Evolutionary conservation across 768 basidiomycete species (phyloP).

Genomic region (Leccinum aurantiacum): DNA sequence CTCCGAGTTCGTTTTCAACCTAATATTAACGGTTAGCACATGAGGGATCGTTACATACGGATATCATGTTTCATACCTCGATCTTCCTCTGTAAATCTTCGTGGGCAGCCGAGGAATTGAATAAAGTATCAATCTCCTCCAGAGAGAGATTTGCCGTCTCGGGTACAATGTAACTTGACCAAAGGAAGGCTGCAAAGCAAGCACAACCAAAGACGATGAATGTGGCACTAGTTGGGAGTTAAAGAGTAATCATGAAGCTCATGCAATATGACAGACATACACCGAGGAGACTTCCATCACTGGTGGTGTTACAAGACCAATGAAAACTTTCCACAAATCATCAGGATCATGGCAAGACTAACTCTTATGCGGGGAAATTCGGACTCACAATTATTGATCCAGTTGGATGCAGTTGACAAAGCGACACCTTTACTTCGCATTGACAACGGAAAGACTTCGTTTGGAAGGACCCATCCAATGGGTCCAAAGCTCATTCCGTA

Average conservation of each 20-base stretch:
- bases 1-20: constrained; percentile 59
- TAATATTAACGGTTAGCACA: constrained; percentile 22
- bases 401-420: constrained; percentile 81
- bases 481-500: constrained; percentile 81
- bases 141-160: constrained; percentile 77
- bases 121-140: constrained; percentile 74
- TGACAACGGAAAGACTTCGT: constrained; percentile 79
- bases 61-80: constrained; percentile 41
- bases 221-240: constrained; percentile 47
- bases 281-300: constrained; percentile 60
- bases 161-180: constrained; percentile 68
- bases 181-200: constrained; percentile 66
- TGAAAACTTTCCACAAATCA: constrained; percentile 50
- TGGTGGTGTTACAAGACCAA: constrained; percentile 71
- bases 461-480: constrained; percentile 81
- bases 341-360: constrained; percentile 5
- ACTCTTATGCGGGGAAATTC: background rate
- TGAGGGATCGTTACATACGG: background rate
- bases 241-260: background rate
- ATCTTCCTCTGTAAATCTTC: constrained; percentile 52
- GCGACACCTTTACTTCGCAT: constrained; percentile 82
- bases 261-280: constrained; percentile 34
- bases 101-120: constrained; percentile 53
- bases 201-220: constrained; percentile 66
- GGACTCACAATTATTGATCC: constrained; percentile 74